Conservation (phyloP, 2,329 filamentous ascomycete genomes). For the Fusarium mundagurra region DNA sequence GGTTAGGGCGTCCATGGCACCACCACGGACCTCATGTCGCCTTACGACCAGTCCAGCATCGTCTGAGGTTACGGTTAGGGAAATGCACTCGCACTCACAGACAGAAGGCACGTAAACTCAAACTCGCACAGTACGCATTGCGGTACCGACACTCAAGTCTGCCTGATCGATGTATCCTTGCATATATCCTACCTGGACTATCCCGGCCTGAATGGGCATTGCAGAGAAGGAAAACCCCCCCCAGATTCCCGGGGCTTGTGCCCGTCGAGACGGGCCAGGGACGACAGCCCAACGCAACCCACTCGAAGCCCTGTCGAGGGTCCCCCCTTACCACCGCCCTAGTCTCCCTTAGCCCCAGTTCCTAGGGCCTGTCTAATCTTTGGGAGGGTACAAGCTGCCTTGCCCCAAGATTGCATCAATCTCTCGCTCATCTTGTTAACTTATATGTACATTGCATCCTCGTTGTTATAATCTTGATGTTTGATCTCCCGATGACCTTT, state of each 20-base stretch:
- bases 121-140: constrained; percentile 32
- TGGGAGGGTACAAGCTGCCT: constrained; percentile 40
- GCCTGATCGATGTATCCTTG: constrained; percentile 41
- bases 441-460: constrained; percentile 41
- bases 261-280: constrained; percentile 41
- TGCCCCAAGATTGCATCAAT: constrained; percentile 47
- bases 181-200: constrained; percentile 14
- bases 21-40: constrained; percentile 38
- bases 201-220: constrained; percentile 34
- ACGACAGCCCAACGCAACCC: constrained; percentile 29
- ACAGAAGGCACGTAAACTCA: constrained; percentile 9
- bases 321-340: constrained; percentile 43
- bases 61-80: constrained; percentile 39
- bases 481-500: constrained; percentile 23
- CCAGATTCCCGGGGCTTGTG: constrained; percentile 46
- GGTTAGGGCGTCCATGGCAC: constrained; percentile 39
- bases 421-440: constrained; percentile 39
- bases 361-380: constrained; percentile 43
- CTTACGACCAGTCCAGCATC: constrained; percentile 38
- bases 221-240: constrained; percentile 31
- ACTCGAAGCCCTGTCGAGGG: constrained; percentile 40
- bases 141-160: constrained; percentile 32
- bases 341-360: constrained; percentile 41
- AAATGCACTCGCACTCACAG: constrained; percentile 13
- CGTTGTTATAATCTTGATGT: constrained; percentile 22